These are phyloP conservation scores for Miscanthus lutarioriparius DNA, from an alignment of 176 grass and related monocot species.

Conservation along the genomic window DNA sequence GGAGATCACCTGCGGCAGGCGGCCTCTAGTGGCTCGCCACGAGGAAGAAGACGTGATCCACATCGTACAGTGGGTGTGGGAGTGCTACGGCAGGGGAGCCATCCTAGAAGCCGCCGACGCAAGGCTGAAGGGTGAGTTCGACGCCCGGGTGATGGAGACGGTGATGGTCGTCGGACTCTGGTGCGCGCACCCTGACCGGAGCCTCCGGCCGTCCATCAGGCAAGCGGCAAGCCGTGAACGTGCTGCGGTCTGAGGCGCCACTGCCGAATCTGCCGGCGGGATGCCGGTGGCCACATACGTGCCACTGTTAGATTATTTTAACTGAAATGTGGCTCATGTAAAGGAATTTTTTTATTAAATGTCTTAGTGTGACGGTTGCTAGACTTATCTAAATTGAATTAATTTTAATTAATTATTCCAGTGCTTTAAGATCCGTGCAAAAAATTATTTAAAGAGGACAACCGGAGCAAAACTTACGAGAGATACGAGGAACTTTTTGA, in stretches of 20 bases:
- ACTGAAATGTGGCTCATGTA: too few relatives aligned
- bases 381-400: too few relatives aligned
- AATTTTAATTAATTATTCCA: too few relatives aligned
- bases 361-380: too few relatives aligned
- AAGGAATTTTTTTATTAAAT: too few relatives aligned
- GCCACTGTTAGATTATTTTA: not conserved
- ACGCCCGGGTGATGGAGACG: conserved; percentile 19
- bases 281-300: conserved; percentile 37
- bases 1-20: conserved; percentile 35
- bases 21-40: not conserved
- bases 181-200: conserved; percentile 44
- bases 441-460: too few relatives aligned
- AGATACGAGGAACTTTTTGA: too few relatives aligned
- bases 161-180: conserved; percentile 48
- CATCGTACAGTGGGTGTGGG: conserved; percentile 29
- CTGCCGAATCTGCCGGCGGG: conserved; percentile 17
- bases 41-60: not conserved
- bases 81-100: not conserved
- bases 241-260: conserved; percentile 19
- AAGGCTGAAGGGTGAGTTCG: not conserved
- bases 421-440: too few relatives aligned
- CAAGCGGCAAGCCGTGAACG: conserved; percentile 36
- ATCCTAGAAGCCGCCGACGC: conserved; percentile 36
- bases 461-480: too few relatives aligned
- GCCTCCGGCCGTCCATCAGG: conserved; percentile 25